Base-by-base conservation (phyloP, 495 filamentous ascomycete genomes). In the Aspergillus leporis region DNA sequence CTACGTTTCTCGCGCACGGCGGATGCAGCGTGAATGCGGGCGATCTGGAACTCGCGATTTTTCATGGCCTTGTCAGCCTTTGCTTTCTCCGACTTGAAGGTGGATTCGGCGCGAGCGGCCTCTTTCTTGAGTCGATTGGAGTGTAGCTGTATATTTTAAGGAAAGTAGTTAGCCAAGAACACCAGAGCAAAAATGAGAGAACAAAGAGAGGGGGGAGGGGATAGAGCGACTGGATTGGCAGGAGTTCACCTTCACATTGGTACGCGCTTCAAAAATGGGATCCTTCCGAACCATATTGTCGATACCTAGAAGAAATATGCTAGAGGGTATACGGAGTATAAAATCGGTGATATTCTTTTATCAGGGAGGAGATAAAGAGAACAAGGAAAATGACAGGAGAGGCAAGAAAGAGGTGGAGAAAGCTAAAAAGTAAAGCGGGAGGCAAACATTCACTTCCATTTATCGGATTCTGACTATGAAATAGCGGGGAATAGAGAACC, bases 41-140 rank as follows among this genome's bases (percentile, higher is more conserved):
- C 77, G 62, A 80, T 80, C 56, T 80, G 74, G 62, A 80, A 80
- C 63, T 80, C 77, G 51, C 68, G 75, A 60, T 76, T 75, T 56
- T 78, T 78, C 77, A 80, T 78, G 9, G 77, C 75, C 41, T 73
- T 75, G 61, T 80, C 77, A 30, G 77, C 77, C 69, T 80, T 80
- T 22, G 74, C 72, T 48, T 78, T 77, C 60, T 80, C 77, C 14
- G 75, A 73, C 61, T 80, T 78, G 71, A 67, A 80, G 38, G 77
- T 80, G 25, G 74, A 56, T 60, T 78, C 77, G 5, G 77, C 77
- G 10, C 77, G 73, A 36, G 66, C 63, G 32, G 77, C 73, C 58
- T 80, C 77, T 64, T 80, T 80, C 59, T 78, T 80, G 13, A 80
- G 69, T 7, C 75, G 71, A 56, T 80, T 80, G 25, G 74, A 78